A percentile compares a stretch with the other conserved stretches of the same genome.
Conservation (phyloP, 2,329 filamentous ascomycete species). For the Trichoderma afroharzianum region DNA sequence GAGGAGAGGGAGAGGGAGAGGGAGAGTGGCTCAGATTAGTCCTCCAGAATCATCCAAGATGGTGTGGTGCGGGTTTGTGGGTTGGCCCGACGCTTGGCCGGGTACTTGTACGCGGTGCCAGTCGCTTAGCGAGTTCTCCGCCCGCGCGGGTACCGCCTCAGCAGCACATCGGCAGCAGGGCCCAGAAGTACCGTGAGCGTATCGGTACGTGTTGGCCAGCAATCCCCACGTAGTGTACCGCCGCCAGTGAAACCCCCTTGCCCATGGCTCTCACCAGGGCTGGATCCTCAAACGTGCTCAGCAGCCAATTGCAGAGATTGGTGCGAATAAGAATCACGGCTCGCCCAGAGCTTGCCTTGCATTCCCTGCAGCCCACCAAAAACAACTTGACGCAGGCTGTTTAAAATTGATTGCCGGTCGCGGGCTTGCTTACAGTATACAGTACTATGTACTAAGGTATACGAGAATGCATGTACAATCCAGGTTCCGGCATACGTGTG, state of each 20-base stretch:
- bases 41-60: background rate
- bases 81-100: conserved; percentile 4
- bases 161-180: background rate
- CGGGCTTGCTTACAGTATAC: background rate
- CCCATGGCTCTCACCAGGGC: conserved; percentile 10
- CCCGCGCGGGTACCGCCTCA: background rate
- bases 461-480: no score
- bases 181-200: background rate
- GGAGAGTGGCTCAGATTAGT: conserved; percentile 9
- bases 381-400: conserved; percentile 10
- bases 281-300: conserved; percentile 9
- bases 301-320: conserved; percentile 5
- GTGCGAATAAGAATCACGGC: background rate
- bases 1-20: conserved; percentile 5
- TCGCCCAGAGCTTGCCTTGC: conserved; percentile 7
- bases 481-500: conserved; percentile 3
- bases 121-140: background rate
- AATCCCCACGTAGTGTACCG: background rate
- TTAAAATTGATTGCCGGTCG: conserved; percentile 11
- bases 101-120: background rate
- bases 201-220: background rate
- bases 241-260: background rate
- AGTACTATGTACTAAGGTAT: no score
- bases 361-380: conserved; percentile 17
- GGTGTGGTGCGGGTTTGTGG: conserved; percentile 15